These are phyloP conservation scores for Eimeria maxima DNA, from an alignment of 169 alveolate genomes.

Conservation along the genomic window DNA sequence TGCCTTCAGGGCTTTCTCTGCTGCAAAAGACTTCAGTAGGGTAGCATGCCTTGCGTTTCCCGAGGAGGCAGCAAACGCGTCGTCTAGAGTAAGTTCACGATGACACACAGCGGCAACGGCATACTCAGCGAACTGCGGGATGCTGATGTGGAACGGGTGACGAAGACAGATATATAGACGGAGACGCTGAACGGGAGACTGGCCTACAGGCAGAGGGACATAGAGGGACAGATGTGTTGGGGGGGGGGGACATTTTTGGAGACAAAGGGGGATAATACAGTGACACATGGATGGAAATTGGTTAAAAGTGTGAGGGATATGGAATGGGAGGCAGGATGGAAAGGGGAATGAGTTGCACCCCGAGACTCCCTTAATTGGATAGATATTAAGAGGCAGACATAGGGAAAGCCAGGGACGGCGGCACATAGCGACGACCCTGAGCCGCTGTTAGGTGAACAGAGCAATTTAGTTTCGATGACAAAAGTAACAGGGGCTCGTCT, in stretches of 20 bases:
- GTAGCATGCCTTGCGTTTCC: constrained; percentile 38
- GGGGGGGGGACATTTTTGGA: background rate
- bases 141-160: background rate
- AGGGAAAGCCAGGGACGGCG: background rate
- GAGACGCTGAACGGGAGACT: background rate
- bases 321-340: background rate
- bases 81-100: background rate
- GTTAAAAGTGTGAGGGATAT: background rate
- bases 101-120: background rate
- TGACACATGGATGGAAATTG: too few species aligned
- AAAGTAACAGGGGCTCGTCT: background rate
- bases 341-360: too few species aligned
- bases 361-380: too few species aligned
- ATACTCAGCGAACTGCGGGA: too few species aligned
- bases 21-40: constrained; percentile 25
- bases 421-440: background rate
- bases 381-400: background rate
- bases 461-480: background rate
- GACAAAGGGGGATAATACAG: background rate
- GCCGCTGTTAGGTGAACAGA: background rate
- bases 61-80: constrained; percentile 50
- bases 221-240: background rate
- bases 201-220: background rate
- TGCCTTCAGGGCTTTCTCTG: constrained; percentile 35
- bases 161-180: background rate